phyloP scores from a whole-genome alignment of 768 basidiomycete species.

The Tylopilus sp. region DNA sequence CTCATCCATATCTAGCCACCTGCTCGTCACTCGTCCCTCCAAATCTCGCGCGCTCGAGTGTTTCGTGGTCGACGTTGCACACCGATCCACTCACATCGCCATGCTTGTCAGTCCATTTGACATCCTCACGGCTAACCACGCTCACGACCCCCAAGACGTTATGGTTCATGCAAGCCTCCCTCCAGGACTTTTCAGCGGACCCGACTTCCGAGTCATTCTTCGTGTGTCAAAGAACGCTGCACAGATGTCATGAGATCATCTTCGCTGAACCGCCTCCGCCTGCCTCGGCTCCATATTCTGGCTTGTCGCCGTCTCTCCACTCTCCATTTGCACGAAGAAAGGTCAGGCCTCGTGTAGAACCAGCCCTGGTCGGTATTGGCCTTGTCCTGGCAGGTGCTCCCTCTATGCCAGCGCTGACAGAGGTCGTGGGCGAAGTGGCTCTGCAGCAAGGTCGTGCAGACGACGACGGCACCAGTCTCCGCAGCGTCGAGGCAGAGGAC shows the following conservation, averaged over 20 bases:
- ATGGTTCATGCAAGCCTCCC: slow-evolving; percentile 98
- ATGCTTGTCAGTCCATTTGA: slow-evolving; percentile 72
- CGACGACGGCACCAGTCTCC: slow-evolving; percentile 50
- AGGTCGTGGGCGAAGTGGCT: slow-evolving; percentile 77
- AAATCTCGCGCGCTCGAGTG: slow-evolving; percentile 90
- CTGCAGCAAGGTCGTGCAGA: slow-evolving; percentile 85
- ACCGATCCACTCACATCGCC: slow-evolving; percentile 91
- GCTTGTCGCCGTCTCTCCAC: slow-evolving; percentile 46
- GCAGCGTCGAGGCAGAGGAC: slow-evolving; percentile 46
- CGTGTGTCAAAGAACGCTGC: slow-evolving; percentile 88
- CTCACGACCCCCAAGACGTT: slow-evolving; percentile 59
- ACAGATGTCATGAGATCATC: slow-evolving; percentile 93
- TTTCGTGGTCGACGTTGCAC: slow-evolving; percentile 85
- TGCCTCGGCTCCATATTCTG: slow-evolving; percentile 62
- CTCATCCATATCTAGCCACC: slow-evolving; percentile 58
- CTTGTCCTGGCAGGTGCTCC: slow-evolving; percentile 73
- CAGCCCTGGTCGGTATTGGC: slow-evolving; percentile 83
- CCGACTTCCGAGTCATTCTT: slow-evolving; percentile 73
- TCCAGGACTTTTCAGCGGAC: slow-evolving; percentile 65
- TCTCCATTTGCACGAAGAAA: slow-evolving; percentile 54
- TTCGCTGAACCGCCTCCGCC: slow-evolving; percentile 81
- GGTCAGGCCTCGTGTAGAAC: slow-evolving; percentile 68
- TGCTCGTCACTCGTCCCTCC: slow-evolving; percentile 89
- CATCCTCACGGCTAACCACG: slow-evolving; percentile 13
- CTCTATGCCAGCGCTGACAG: slow-evolving; percentile 70